Base-by-base conservation (phyloP, 2,329 filamentous ascomycete species). In the Botrytis byssoidea region DNA sequence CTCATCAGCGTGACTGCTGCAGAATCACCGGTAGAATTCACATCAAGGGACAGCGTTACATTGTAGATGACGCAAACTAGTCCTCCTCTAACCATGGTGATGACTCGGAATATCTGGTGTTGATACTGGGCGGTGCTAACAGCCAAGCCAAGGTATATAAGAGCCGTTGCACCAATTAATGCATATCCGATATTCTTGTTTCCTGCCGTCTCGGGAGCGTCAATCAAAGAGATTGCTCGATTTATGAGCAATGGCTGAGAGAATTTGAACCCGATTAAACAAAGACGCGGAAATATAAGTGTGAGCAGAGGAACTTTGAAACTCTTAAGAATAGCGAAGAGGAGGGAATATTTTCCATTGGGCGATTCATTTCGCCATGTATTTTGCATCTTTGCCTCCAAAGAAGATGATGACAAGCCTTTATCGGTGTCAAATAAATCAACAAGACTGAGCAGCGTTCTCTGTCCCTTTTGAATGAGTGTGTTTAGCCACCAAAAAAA, bases 1-100 rank as follows among this genome's bases (percentile, higher is more conserved):
- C 82, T 84, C 84, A 86, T 86, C 10, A 86, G 79, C 0, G 84
- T 86, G 59, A 75, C 77, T 1, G 84, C 63, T 20, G 74, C 76
- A 8, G 76, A 76, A 63, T 77, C 74, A 42, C 78, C 75, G 0
- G 77, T 60, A 16, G 71, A 74, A 1, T 74, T 77, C 20, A 77
- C 75, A 46, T 74, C 76, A n/a, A 80, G 71, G 35, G 74, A 70
- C 4, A 77, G 70, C 10, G 79, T 80, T 57, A 77, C 76, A 55
- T 65, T 75, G 64, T 81, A 81, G 37, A 81, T 77, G 37, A 79
- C 70, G 10, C 74, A 73, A 70, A 79, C 75, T 37, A 80, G 73
- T 32, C 73, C 75, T 29, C 78, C 79, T 37, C 79, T 71, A 29
- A 79, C 57, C 74, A 76, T 78, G 22, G 76, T 74, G n/a, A 78